Percentiles rank a stretch among this genome's conserved stretches.
Evolutionary conservation across 2,329 filamentous ascomycete species (phyloP).

Genomic region (Curvularia spicifera): DNA sequence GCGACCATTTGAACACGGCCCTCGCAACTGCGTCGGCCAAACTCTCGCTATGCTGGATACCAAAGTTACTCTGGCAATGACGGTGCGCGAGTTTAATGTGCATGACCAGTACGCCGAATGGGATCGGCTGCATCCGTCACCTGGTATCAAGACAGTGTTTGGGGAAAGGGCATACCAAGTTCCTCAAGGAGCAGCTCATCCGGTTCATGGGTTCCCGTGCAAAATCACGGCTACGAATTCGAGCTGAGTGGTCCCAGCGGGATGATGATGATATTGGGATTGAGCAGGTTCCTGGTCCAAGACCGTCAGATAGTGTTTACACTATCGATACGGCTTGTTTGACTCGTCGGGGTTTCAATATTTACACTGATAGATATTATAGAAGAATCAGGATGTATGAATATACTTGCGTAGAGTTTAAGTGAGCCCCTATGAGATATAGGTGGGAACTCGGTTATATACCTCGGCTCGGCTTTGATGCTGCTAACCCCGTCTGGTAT

Average conservation of each 20-base stretch:
- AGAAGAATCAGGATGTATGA: neutral
- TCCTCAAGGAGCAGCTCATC: slow-evolving; percentile 24
- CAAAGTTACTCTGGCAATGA: slow-evolving; percentile 22
- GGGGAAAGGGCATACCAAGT: slow-evolving; percentile 23
- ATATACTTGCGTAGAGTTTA: neutral
- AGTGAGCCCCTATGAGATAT: neutral
- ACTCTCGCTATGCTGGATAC: slow-evolving; percentile 27
- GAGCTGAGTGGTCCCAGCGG: neutral
- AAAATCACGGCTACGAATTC: slow-evolving; percentile 6
- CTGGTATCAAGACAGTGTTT: slow-evolving; percentile 5
- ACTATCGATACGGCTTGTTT: neutral
- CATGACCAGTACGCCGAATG: slow-evolving; percentile 23
- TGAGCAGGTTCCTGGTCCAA: neutral
- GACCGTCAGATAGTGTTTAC: neutral
- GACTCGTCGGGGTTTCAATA: neutral
- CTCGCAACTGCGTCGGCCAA: slow-evolving; percentile 34
- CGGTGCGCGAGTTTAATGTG: slow-evolving; percentile 30
- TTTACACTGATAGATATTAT: neutral
- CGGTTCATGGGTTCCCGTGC: slow-evolving; percentile 49
- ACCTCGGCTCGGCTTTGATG: neutral
- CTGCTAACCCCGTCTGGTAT: neutral
- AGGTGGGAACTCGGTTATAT: neutral
- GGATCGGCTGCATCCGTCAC: slow-evolving; percentile 12
- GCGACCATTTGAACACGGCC: slow-evolving; percentile 51
- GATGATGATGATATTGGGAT: too few species aligned